These are phyloP conservation scores for Hylodesmum podocarpum DNA, from an alignment of 306 rosid genomes.

Conservation along the genomic window DNA sequence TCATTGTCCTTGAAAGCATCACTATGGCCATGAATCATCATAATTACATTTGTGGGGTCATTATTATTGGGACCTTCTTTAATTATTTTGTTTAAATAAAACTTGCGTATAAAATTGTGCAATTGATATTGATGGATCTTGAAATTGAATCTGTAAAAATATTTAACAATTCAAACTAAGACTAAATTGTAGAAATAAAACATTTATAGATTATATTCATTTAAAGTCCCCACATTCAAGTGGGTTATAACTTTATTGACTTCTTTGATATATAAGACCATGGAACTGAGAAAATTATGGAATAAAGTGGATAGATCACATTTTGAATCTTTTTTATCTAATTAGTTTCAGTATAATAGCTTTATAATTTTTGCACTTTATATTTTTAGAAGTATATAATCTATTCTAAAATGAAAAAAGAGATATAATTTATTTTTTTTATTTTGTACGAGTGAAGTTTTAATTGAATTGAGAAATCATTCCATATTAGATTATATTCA, in stretches of 20 bases:
- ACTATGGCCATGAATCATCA: background rate
- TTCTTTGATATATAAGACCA: background rate
- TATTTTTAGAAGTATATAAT: too few relatives aligned
- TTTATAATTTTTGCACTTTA: too few relatives aligned
- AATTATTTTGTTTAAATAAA: background rate
- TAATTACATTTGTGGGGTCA: background rate
- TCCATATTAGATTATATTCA: too few relatives aligned
- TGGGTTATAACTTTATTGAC: too few relatives aligned
- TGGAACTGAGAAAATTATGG: background rate
- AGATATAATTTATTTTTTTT: background rate
- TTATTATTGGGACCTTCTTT: background rate
- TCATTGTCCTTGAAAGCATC: background rate
- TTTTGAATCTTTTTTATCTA: too few relatives aligned
- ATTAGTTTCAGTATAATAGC: background rate
- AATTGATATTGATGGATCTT: background rate
- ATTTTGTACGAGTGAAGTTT: constrained; percentile 11
- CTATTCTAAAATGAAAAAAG: too few relatives aligned
- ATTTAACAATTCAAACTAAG: too few relatives aligned
- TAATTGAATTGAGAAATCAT: too few relatives aligned
- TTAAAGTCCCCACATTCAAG: too few relatives aligned
- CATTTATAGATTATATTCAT: too few relatives aligned
- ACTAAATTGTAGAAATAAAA: too few relatives aligned
- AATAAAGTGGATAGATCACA: background rate
- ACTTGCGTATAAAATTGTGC: background rate
- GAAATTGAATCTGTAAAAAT: background rate